These are phyloP conservation scores for Kuraishia hungarica DNA, from an alignment of 805 yeast genomes.

Conservation along the genomic window DNA sequence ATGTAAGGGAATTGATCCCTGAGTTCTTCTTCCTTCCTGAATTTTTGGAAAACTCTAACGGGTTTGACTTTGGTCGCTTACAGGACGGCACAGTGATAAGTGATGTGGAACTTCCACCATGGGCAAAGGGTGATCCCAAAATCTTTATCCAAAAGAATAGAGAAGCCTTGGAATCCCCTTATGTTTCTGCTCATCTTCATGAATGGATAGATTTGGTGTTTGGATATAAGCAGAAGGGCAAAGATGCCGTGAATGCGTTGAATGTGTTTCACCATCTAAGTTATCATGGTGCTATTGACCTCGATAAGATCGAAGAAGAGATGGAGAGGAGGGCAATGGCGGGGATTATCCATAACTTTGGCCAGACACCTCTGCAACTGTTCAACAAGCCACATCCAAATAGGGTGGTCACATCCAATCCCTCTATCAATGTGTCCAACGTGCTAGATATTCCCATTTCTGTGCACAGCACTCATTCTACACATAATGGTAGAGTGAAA, in stretches of 20 bases:
- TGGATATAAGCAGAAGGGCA: conserved; percentile 74
- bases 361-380: conserved; percentile 78
- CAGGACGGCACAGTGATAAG: conserved; percentile 51
- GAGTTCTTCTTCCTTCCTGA: conserved; percentile 83
- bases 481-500: conserved; percentile 10
- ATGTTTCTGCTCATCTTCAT: conserved; percentile 68
- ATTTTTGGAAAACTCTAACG: conserved; percentile 56
- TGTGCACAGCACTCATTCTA: conserved; percentile 29
- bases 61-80: conserved; percentile 59
- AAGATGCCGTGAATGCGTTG: conserved; percentile 51
- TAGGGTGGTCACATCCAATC: conserved; percentile 28
- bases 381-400: conserved; percentile 61
- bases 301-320: conserved; percentile 67
- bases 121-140: conserved; percentile 77
- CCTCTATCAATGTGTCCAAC: conserved; percentile 25
- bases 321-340: conserved; percentile 68
- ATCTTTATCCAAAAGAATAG: conserved; percentile 68
- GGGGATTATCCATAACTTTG: conserved; percentile 85
- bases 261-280: conserved; percentile 83
- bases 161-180: conserved; percentile 77
- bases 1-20: conserved; percentile 81
- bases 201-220: conserved; percentile 82
- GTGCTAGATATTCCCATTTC: conserved; percentile 26
- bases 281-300: conserved; percentile 74
- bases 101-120: conserved; percentile 67